Conservation (phyloP, 352 stramenopile species). For the Plasmopara halstedii region DNA sequence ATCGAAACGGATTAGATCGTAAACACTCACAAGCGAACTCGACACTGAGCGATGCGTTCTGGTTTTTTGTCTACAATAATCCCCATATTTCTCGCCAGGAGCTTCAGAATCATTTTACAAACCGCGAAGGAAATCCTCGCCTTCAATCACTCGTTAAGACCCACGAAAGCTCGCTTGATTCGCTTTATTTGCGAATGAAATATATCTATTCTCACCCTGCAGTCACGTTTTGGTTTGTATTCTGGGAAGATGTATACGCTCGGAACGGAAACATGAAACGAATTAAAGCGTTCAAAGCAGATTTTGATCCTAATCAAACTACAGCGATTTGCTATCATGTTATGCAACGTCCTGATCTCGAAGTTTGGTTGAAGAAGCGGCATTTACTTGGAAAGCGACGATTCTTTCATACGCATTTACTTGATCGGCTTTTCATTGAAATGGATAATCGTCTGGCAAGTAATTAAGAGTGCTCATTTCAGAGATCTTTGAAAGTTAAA, state of each 20-base stretch:
- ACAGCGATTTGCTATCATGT: slow-evolving; percentile 31
- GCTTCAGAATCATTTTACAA: slow-evolving; percentile 20
- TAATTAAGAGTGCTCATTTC: background rate
- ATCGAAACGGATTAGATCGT: slow-evolving; percentile 17
- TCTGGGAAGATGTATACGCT: slow-evolving; percentile 38
- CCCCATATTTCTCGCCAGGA: slow-evolving; percentile 9
- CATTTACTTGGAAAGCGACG: slow-evolving; percentile 1
- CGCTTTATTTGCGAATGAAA: slow-evolving; percentile 23
- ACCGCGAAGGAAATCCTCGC: slow-evolving; percentile 17
- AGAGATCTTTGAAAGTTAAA: background rate
- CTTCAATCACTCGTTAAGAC: slow-evolving; percentile 13
- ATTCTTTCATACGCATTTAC: background rate
- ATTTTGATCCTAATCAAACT: slow-evolving; percentile 19
- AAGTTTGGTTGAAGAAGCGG: slow-evolving; percentile 16
- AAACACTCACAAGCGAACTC: slow-evolving; percentile 17
- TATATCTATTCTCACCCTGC: slow-evolving; percentile 28
- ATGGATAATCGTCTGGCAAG: slow-evolving; percentile 4
- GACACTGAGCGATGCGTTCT: slow-evolving; percentile 36
- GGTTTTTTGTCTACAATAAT: slow-evolving; percentile 43
- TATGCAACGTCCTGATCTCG: slow-evolving; percentile 23
- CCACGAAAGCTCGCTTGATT: slow-evolving; percentile 19
- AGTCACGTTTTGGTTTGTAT: slow-evolving; percentile 36
- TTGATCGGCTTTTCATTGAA: slow-evolving; percentile 6
- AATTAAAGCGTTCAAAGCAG: slow-evolving; percentile 6
- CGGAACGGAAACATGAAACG: slow-evolving; percentile 30